Base-by-base conservation (phyloP, 176 grass and related monocot genomes). In the Ensete glaucum region DNA sequence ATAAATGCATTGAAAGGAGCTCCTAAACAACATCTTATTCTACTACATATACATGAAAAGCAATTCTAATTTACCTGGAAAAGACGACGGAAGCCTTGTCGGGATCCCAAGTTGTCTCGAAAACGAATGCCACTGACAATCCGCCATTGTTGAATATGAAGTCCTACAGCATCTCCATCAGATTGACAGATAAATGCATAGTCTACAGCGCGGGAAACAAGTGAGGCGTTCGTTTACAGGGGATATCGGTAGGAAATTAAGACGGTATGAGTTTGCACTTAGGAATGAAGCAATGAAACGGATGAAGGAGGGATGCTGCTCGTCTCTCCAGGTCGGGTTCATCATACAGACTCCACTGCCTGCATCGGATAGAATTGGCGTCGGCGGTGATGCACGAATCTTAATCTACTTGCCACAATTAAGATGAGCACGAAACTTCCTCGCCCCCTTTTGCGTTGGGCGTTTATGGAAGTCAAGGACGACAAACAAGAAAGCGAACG, bases 141-240 rank as follows among this genome's bases (percentile, higher is more conserved):
- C 83, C 91, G 7, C 91, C 85, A 62, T 86, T 86, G 76, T 91
- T 96, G 91, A 96, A 86, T 29, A 96, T 83, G 9, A 96, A 83
- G 27, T 96, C 91, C 85, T 90, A 76, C 13, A 81, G 82, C 10
- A 54, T 25, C 75, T 9, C 20, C 10, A 73, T 85, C 69, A 77
- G 20, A 43, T 50, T 25, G 26, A 50, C 21, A 24, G 50, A n/a
- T 27, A 9, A 52, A 14, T 74, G 9, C 13, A 16, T 49, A 43
- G 54, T 50, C 19, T 24, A 23, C 19, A 74, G 53, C 12, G 9
- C 15, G 54, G 72, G 10, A 26, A 53, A 50, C 5, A 51, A 73
- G 48, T 62, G 50, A 82, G 66, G 64, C 25, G 64, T 71, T 76
- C 25, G 64, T 71, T 76, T 77, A 96, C 91, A 23, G 88, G 88